Conservation (phyloP, 768 basidiomycete genomes). For the Galerina marginata region DNA sequence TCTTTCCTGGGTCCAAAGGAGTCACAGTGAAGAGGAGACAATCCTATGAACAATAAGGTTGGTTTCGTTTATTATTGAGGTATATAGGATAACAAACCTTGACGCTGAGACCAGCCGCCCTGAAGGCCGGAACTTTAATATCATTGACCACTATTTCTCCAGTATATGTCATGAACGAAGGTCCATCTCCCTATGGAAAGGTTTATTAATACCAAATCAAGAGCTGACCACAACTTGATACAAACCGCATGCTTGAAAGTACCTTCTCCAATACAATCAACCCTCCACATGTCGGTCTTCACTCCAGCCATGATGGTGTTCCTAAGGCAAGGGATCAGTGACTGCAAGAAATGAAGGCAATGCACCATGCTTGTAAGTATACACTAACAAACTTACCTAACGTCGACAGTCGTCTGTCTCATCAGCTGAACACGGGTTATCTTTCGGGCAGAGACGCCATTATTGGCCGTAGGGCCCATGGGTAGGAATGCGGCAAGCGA, state of each 20-base stretch:
- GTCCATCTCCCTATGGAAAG: conserved; percentile 50
- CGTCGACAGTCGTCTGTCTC: conserved; percentile 73
- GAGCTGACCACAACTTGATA: conserved; percentile 10
- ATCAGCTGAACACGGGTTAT: conserved; percentile 64
- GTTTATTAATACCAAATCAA: not conserved
- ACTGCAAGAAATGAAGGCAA: not conserved
- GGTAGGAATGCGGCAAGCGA: conserved; percentile 68
- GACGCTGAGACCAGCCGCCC: conserved; percentile 65
- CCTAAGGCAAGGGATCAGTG: conserved; percentile 31
- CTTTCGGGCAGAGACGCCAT: conserved; percentile 28
- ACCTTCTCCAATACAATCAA: conserved; percentile 69
- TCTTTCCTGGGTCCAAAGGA: conserved; percentile 59
- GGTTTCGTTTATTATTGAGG: not conserved
- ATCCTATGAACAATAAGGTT: conserved; percentile 47
- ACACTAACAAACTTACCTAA: conserved; percentile 40
- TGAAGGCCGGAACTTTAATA: conserved; percentile 66
- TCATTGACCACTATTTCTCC: conserved; percentile 62
- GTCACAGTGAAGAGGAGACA: conserved; percentile 65
- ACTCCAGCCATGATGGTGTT: conserved; percentile 52
- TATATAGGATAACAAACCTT: conserved; percentile 47
- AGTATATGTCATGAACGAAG: conserved; percentile 63
- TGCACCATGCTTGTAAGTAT: not conserved
- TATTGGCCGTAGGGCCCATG: conserved; percentile 51
- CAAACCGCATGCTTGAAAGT: conserved; percentile 61
- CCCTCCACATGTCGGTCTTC: conserved; percentile 76